These are phyloP conservation scores for Xerocomellus chrysenteron DNA, from an alignment of 768 basidiomycete genomes.

Conservation along the genomic window DNA sequence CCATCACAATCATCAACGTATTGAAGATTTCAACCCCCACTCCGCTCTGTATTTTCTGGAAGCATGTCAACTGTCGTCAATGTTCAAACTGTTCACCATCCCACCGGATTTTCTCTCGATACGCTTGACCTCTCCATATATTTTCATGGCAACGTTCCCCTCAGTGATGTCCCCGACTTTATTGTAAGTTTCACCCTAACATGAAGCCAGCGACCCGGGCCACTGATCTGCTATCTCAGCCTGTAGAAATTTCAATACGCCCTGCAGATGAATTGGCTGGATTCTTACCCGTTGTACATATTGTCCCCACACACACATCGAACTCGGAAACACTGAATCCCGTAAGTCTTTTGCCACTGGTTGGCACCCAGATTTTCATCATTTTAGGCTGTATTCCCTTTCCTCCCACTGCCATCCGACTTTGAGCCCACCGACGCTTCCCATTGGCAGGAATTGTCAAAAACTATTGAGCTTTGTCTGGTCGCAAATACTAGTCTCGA, in stretches of 20 bases:
- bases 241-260: neutral
- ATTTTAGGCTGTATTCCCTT: neutral
- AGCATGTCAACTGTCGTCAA: neutral
- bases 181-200: neutral
- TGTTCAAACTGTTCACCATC: neutral
- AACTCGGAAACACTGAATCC: neutral
- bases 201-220: neutral
- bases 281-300: neutral
- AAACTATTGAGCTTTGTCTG: neutral
- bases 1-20: no score
- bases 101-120: neutral
- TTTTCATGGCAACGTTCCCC: neutral
- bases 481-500: neutral
- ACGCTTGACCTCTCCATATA: neutral
- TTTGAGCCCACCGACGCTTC: neutral
- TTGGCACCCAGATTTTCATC: neutral
- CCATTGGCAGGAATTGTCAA: neutral
- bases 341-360: neutral
- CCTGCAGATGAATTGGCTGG: neutral
- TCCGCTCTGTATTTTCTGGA: neutral
- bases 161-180: neutral
- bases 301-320: neutral
- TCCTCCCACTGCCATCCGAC: neutral
- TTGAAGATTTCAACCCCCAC: neutral
- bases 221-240: neutral